Percentiles rank a stretch among this genome's conserved stretches.
These are phyloP conservation scores for Trametes gibbosa DNA, from an alignment of 768 basidiomycete genomes.

Conservation along the genomic window DNA sequence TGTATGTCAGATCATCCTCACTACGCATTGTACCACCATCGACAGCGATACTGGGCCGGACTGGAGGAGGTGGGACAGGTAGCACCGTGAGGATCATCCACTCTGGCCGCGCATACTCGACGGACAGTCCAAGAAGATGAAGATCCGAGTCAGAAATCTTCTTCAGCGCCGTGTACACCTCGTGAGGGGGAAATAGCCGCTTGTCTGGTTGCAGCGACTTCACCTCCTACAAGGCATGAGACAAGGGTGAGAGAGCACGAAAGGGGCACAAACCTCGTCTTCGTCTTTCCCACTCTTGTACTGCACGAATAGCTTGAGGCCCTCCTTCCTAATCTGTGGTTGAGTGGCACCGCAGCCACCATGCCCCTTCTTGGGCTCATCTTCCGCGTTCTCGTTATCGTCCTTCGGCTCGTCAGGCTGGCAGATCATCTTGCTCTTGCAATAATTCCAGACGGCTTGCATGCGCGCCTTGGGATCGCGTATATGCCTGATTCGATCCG, in stretches of 20 bases:
- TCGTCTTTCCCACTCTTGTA: constrained; percentile 95
- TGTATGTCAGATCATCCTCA: constrained; percentile 98
- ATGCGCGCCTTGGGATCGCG: constrained; percentile 86
- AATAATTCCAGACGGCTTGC: constrained; percentile 81
- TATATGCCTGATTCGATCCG: constrained; percentile 83
- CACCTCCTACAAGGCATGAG: constrained; percentile 51
- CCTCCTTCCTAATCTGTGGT: constrained; percentile 90
- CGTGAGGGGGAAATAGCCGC: constrained; percentile 76
- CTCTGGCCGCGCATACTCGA: constrained; percentile 94
- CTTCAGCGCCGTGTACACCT: constrained; percentile 92
- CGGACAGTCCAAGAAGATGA: constrained; percentile 85
- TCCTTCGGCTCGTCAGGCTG: constrained; percentile 88
- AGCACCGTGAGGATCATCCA: constrained; percentile 99
- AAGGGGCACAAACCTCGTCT: constrained; percentile 71
- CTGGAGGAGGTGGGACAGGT: constrained; percentile 96
- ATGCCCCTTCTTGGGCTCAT: constrained; percentile 84
- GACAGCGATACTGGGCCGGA: constrained; percentile 95
- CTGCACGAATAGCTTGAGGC: constrained; percentile 89
- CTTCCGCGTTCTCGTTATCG: constrained; percentile 70
- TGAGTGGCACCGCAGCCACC: constrained; percentile 97
- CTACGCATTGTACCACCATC: constrained; percentile 96
- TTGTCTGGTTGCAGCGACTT: constrained; percentile 83
- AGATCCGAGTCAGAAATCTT: constrained; percentile 93
- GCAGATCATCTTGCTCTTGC: constrained; percentile 87
- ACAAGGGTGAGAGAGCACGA: neutral